These are phyloP conservation scores for Aphanoascus verrucosus DNA, from an alignment of 2,329 filamentous ascomycete genomes.

Conservation along the genomic window DNA sequence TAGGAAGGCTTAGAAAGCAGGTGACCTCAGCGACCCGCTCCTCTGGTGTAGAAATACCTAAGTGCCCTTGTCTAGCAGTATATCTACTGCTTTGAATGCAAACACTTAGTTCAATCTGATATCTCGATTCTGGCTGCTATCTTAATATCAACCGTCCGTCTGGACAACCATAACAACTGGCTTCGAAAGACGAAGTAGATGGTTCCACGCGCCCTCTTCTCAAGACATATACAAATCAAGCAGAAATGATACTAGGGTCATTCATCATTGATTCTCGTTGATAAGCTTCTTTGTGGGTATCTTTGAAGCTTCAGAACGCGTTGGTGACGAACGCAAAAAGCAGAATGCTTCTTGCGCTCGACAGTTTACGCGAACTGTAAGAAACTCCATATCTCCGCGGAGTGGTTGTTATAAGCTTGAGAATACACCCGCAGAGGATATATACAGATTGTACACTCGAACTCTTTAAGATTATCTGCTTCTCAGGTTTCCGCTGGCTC, in stretches of 20 bases:
- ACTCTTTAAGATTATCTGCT: background rate
- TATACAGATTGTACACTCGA: background rate
- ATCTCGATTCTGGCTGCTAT: background rate
- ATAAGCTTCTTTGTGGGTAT: no score
- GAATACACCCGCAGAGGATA: background rate
- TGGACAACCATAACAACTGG: no score
- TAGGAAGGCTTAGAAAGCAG: conserved; percentile 1
- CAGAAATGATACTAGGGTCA: no score
- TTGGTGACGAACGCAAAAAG: background rate
- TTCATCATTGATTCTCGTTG: no score
- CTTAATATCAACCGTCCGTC: background rate
- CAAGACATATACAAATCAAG: no score
- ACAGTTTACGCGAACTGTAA: background rate
- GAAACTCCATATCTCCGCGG: background rate
- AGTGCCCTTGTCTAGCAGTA: background rate
- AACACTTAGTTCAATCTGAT: no score
- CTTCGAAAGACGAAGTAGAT: no score
- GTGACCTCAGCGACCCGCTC: background rate
- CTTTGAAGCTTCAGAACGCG: background rate
- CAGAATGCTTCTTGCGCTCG: background rate
- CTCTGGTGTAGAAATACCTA: background rate
- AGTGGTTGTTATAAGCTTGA: background rate
- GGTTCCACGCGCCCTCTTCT: no score
- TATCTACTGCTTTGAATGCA: background rate
- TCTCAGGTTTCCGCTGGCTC: background rate